phyloP scores from a whole-genome alignment of 441 rosid genomes.

The Melianthus villosus region DNA sequence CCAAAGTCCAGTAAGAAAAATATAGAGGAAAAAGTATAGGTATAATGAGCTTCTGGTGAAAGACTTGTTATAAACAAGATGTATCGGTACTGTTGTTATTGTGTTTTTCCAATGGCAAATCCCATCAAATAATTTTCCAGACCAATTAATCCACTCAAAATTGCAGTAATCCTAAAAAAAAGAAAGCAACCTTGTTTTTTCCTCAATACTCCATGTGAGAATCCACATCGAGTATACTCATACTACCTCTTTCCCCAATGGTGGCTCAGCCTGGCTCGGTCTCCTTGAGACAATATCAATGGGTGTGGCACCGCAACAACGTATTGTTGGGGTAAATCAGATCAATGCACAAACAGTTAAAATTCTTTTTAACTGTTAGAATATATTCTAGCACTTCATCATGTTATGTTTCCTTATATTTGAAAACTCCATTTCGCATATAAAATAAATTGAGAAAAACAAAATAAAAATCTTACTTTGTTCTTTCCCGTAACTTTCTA shows the following conservation, averaged over 20 bases:
- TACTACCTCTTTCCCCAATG: slow-evolving; percentile 85
- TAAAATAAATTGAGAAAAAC: too few species aligned
- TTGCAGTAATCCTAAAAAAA: slow-evolving; percentile 82
- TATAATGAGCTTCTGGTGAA: slow-evolving; percentile 76
- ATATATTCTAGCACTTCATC: too few species aligned
- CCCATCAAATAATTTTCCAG: slow-evolving; percentile 91
- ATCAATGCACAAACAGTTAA: too few species aligned
- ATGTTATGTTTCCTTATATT: too few species aligned
- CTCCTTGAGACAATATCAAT: slow-evolving; percentile 76
- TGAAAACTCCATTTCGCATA: too few species aligned
- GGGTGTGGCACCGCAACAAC: too few species aligned
- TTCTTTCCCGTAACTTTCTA: too few species aligned
- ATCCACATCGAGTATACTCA: slow-evolving; percentile 84
- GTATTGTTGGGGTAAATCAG: too few species aligned
- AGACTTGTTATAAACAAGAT: slow-evolving; percentile 70
- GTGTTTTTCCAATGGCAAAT: slow-evolving; percentile 90
- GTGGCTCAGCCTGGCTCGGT: slow-evolving; percentile 80
- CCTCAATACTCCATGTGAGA: slow-evolving; percentile 99
- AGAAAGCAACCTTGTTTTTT: slow-evolving; percentile 90
- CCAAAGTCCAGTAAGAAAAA: slow-evolving; percentile 90
- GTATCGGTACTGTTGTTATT: slow-evolving; percentile 73
- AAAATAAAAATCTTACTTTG: too few species aligned
- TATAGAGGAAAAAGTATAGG: slow-evolving; percentile 85
- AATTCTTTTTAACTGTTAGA: too few species aligned
- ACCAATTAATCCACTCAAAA: slow-evolving; percentile 60